These are phyloP conservation scores for Fusarium tuaranense DNA, from an alignment of 2,329 filamentous ascomycete species.

Conservation along the genomic window DNA sequence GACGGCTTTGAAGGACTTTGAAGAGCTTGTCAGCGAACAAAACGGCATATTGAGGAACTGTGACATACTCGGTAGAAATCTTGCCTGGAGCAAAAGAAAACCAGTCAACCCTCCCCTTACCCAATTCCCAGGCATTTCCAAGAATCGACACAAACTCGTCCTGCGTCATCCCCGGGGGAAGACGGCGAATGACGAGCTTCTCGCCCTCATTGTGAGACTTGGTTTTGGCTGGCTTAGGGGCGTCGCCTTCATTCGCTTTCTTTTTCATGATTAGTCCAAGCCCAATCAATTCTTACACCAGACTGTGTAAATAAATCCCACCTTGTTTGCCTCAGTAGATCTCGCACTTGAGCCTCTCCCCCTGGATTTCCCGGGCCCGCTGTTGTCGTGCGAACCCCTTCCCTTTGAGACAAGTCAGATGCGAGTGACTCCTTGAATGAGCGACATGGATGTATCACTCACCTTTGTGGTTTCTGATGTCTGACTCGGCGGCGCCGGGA, in stretches of 20 bases:
- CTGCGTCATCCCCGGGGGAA: constrained; percentile 87
- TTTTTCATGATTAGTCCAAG: constrained; percentile 35
- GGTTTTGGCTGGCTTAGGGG: constrained; percentile 46
- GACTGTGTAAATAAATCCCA: constrained; percentile 26
- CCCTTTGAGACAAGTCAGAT: constrained; percentile 41
- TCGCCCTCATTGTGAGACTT: constrained; percentile 65
- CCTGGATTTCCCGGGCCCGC: constrained; percentile 38
- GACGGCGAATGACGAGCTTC: constrained; percentile 85
- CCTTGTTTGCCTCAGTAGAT: constrained; percentile 45
- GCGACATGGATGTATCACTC: constrained; percentile 41
- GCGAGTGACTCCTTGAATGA: constrained; percentile 15
- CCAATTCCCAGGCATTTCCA: constrained; percentile 83
- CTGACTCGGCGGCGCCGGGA: constrained; percentile 40
- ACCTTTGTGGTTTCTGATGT: constrained; percentile 46
- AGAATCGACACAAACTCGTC: constrained; percentile 79
- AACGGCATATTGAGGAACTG: not conserved
- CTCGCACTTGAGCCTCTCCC: constrained; percentile 45
- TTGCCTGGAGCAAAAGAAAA: constrained; percentile 75
- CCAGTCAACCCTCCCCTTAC: constrained; percentile 89
- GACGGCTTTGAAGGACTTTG: constrained; percentile 86
- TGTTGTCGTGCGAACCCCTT: constrained; percentile 41
- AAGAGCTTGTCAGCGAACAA: constrained; percentile 22
- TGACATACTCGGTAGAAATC: constrained; percentile 81
- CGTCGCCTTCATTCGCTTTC: constrained; percentile 45
- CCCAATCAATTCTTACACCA: constrained; percentile 5